A percentile compares a stretch with the other conserved stretches of the same genome.
These are phyloP conservation scores for Herpetospermum pedunculosum DNA, from an alignment of 306 rosid species.

Conservation along the genomic window DNA sequence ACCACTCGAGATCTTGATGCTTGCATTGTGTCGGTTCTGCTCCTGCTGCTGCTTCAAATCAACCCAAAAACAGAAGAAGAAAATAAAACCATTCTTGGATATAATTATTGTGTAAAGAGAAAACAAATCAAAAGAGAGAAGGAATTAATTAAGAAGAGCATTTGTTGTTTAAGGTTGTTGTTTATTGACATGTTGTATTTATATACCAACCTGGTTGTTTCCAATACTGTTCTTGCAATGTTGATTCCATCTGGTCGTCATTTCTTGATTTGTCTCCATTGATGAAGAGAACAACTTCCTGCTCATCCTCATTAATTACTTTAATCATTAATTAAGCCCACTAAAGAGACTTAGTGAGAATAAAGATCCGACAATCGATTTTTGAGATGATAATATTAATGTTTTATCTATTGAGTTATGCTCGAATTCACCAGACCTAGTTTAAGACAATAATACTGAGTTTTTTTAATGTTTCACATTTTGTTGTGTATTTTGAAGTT, in stretches of 20 bases:
- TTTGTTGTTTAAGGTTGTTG: neutral
- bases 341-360: no score
- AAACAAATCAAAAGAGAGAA: neutral
- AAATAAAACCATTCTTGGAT: neutral
- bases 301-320: neutral
- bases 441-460: no score
- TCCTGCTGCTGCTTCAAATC: conserved; percentile 8
- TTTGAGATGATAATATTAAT: no score
- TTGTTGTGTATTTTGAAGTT: neutral
- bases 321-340: neutral
- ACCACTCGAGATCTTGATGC: conserved; percentile 18
- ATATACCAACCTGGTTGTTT: conserved; percentile 24
- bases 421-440: no score
- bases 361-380: no score
- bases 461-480: no score
- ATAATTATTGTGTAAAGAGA: neutral
- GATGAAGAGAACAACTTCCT: conserved; percentile 36
- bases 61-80: neutral
- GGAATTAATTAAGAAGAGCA: no score
- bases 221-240: neutral
- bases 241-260: conserved; percentile 19
- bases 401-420: no score
- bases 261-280: conserved; percentile 30
- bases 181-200: conserved; percentile 4
- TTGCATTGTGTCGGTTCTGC: conserved; percentile 30